phyloP scores from a whole-genome alignment of 352 stramenopile species.

The Thraustotheca clavata region DNA sequence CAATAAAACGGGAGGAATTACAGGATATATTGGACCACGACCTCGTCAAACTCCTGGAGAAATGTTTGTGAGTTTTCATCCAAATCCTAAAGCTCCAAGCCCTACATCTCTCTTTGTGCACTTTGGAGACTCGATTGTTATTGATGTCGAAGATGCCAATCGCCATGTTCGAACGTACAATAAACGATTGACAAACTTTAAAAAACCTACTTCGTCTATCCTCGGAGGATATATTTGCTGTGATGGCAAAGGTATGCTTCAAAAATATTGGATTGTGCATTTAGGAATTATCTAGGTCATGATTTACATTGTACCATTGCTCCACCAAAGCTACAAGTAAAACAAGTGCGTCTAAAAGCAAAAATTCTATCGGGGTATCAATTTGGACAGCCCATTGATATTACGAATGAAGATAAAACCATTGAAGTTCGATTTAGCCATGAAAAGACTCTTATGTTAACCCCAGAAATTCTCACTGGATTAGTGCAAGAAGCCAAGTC shows the following conservation, averaged over 20 bases:
- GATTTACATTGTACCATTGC: conserved; percentile 60
- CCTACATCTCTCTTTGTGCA: conserved; percentile 27
- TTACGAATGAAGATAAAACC: conserved; percentile 32
- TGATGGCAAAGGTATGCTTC: conserved; percentile 53
- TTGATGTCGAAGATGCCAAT: conserved; percentile 69
- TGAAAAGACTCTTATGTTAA: conserved; percentile 40
- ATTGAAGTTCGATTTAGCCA: conserved; percentile 13
- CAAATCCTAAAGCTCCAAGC: conserved; percentile 5
- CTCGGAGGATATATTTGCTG: conserved; percentile 80
- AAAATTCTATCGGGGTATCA: conserved; percentile 78
- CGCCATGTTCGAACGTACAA: conserved; percentile 81
- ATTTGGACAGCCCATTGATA: conserved; percentile 77
- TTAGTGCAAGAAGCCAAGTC: conserved; percentile 24
- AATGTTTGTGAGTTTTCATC: conserved; percentile 67
- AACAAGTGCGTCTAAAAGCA: conserved; percentile 79
- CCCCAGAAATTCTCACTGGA: conserved; percentile 25
- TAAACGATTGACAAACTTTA: conserved; percentile 80
- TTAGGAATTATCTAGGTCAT: conserved; percentile 5
- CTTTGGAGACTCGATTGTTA: conserved; percentile 69
- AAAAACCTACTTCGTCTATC: conserved; percentile 76
- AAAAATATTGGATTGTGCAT: neutral
- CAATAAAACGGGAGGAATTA: conserved; percentile 84
- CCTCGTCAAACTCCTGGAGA: conserved; percentile 55
- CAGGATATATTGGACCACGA: conserved; percentile 67
- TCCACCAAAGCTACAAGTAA: conserved; percentile 50